These are phyloP conservation scores for Annulohypoxylon truncatum DNA, from an alignment of 2,329 filamentous ascomycete species.

Conservation along the genomic window DNA sequence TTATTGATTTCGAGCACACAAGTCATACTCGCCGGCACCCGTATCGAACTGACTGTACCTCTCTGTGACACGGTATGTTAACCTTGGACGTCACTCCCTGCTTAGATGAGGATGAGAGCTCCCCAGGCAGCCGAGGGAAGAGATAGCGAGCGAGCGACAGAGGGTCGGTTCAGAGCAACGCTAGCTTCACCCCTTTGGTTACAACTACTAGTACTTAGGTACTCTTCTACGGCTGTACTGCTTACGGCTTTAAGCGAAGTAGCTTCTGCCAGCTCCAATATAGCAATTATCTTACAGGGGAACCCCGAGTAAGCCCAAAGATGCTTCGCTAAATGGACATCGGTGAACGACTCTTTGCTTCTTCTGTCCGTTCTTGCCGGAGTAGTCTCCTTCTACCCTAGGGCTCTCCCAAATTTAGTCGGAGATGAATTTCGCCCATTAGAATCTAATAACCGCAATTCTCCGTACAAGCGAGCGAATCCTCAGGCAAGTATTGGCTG, in stretches of 20 bases:
- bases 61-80: slow-evolving; percentile 13
- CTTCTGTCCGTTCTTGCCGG: slow-evolving; percentile 28
- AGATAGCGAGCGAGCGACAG: slow-evolving; percentile 11
- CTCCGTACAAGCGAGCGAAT: slow-evolving; percentile 11
- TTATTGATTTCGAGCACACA: slow-evolving; percentile 16
- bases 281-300: slow-evolving; percentile 23
- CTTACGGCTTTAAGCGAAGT: slow-evolving; percentile 18
- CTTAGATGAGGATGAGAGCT: not conserved
- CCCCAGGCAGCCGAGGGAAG: not conserved
- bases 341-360: slow-evolving; percentile 35
- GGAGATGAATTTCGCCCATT: slow-evolving; percentile 27
- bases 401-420: slow-evolving; percentile 10
- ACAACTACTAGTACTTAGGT: not conserved
- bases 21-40: slow-evolving; percentile 11
- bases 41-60: slow-evolving; percentile 8
- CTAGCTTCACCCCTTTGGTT: slow-evolving; percentile 14
- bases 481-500: slow-evolving; percentile 23
- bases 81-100: not conserved
- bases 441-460: slow-evolving; percentile 12
- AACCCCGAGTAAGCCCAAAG: slow-evolving; percentile 21
- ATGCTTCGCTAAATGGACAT: slow-evolving; percentile 24
- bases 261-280: slow-evolving; percentile 12
- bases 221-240: slow-evolving; percentile 17
- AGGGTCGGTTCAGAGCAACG: slow-evolving; percentile 5
- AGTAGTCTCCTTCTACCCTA: slow-evolving; percentile 11